Conservation (phyloP, 805 yeast genomes). For the Candida golubevii region DNA sequence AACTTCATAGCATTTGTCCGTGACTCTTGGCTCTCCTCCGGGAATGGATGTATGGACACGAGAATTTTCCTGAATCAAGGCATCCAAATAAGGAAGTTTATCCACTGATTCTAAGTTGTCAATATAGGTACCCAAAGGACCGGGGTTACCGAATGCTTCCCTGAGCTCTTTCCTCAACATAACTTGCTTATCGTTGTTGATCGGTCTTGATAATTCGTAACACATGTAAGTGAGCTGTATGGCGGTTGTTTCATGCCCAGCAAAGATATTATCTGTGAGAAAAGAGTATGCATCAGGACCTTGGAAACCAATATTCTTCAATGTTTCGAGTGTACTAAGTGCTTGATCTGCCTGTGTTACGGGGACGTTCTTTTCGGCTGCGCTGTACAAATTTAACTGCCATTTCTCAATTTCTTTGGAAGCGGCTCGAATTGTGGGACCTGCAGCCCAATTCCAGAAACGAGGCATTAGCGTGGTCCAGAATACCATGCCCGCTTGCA, state of each 20-base stretch:
- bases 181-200: slow-evolving; percentile 42
- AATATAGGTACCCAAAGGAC: slow-evolving; percentile 17
- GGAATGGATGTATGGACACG: slow-evolving; percentile 70
- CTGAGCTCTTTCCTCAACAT: slow-evolving; percentile 45
- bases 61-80: slow-evolving; percentile 56
- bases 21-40: slow-evolving; percentile 62
- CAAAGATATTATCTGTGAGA: slow-evolving; percentile 61
- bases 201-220: slow-evolving; percentile 55
- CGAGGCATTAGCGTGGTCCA: slow-evolving; percentile 60
- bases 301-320: slow-evolving; percentile 28
- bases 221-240: slow-evolving; percentile 47
- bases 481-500: slow-evolving; percentile 57
- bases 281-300: slow-evolving; percentile 37
- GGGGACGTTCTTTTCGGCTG: slow-evolving; percentile 33
- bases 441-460: slow-evolving; percentile 48
- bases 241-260: slow-evolving; percentile 66
- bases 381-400: slow-evolving; percentile 35
- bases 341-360: slow-evolving; percentile 16
- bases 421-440: slow-evolving; percentile 34
- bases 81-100: slow-evolving; percentile 52
- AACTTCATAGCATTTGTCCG: slow-evolving; percentile 29
- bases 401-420: slow-evolving; percentile 41
- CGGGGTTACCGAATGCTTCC: slow-evolving; percentile 29
- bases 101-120: slow-evolving; percentile 43
- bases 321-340: slow-evolving; percentile 31